Base-by-base conservation (phyloP, 331 rosid genomes). In the Telfairia occidentalis region DNA sequence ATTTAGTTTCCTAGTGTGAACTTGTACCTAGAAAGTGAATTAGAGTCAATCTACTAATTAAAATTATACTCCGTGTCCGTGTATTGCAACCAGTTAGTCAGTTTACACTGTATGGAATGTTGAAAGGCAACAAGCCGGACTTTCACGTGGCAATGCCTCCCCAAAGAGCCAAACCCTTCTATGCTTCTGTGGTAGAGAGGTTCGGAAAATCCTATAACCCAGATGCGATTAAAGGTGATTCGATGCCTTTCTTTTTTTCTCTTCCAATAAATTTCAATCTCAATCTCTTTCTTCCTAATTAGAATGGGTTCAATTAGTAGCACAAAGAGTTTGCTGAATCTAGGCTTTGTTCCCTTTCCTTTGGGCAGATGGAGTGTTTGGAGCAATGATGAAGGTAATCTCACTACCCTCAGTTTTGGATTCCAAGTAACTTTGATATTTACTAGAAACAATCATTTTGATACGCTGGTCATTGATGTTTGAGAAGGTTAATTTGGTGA, bases 111-210 rank as follows among this genome's bases (percentile, higher is more conserved):
- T 91, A 83, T 74, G 98, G 98, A 78, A 34, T 86, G 77, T 71
- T 91, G 81, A 94, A 91, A 85, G 97, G 97, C 18, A 94, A 94
- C 86, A 91, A 94, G 80, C 98, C 98, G 9, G 98, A 94, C 78
- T 94, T 94, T 74, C 98, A 94, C 43, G 86, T 94, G 26, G 97
- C 98, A 2, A 94, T 94, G 98, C 85, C 91, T 7, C 95, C 98
- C 29, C 84, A 88, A 69, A 84, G 79, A 40, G 97, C 98, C 5
- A 92, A 87, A 66, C 90, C 92, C 52, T 91, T 89, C 79, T 91
- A 94, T 65, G 88, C 92, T 74, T 85, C 97, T 54, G 78, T 94
- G 48, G 91, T 94, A 32, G 96, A 89, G 7, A 83, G 87, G 73
- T 91, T 94, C 79, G 82, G 80, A 82, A 87, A 57, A 7, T 84